Base-by-base conservation (phyloP, 2,329 filamentous ascomycete genomes). In the Ophiostoma ips region DNA sequence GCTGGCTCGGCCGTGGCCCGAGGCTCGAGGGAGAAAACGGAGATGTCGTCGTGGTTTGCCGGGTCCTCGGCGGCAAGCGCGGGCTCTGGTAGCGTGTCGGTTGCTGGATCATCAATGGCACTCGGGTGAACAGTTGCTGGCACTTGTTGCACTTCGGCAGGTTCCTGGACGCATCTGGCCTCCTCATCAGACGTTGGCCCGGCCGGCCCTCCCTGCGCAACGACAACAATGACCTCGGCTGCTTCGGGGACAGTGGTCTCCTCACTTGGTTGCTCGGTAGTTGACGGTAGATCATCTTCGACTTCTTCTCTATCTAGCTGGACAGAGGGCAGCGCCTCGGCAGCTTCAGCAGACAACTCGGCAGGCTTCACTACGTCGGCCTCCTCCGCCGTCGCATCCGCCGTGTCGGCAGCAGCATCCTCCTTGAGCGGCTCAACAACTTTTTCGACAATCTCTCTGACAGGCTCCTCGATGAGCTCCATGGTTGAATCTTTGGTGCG, bases 401-500 rank as follows among this genome's bases (percentile, higher is more conserved):
- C 34, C 18, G 34, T 28, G 12, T 37, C 33, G 15, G 12, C 24
- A 30, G 13, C 21, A 45, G 12, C 33, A 15, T 34, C 19, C 30
- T 37, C 43, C 18, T 46, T 13, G 19, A 33, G 15, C 13, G 35
- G 13, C 43, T 46, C 36, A 21, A 38, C 24, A 21, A 15, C 11
- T 6, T 16, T 36, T 15, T 40, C 44, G 12, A 34, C 36, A 45
- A 33, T 31, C 5, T 38, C 34, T 16, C 53, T 33, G 28, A 16
- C 43, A 45, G 51, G 15, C 18, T 21, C 45, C 18, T 55, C 50
- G 11, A 30, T 38, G n/a, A 15, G 5, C 38, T 44, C 48, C 40
- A 43, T 24, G 15, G 24, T 24, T 43, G 40, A 43, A 21, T 43
- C n/a, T 24, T 43, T 15, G 16, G 31, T 46, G 45, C 31, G 30